A percentile compares a stretch with the other conserved stretches of the same genome.
Evolutionary conservation across 306 rosid genomes (phyloP).

Genomic region (Cicer yamashitae): DNA sequence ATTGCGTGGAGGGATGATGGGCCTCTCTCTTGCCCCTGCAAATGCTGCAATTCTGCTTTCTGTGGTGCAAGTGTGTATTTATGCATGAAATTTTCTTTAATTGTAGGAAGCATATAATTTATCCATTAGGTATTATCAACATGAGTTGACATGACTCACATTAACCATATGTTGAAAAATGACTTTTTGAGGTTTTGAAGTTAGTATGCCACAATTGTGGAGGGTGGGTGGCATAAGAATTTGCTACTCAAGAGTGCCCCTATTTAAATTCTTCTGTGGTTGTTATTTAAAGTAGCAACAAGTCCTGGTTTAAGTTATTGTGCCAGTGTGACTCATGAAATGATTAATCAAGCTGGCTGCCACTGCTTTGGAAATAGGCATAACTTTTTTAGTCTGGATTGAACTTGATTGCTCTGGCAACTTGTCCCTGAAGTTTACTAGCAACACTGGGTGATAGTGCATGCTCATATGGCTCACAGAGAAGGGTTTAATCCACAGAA

Average conservation of each 20-base stretch:
- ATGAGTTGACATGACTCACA: slow-evolving; percentile 17
- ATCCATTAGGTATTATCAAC: slow-evolving; percentile 37
- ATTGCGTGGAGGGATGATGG: slow-evolving; percentile 96
- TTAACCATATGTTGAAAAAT: background rate
- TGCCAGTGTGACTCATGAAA: background rate
- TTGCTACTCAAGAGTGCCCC: slow-evolving; percentile 24
- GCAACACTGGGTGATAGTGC: background rate
- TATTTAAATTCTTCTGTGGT: slow-evolving; percentile 24
- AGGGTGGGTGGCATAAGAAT: slow-evolving; percentile 36
- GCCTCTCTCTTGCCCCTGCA: slow-evolving; percentile 85
- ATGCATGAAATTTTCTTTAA: slow-evolving; percentile 2
- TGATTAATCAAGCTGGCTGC: slow-evolving; percentile 26
- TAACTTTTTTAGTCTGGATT: background rate
- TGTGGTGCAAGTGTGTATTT: slow-evolving; percentile 72
- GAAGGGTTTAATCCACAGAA: slow-evolving; percentile 28
- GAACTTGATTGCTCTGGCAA: slow-evolving; percentile 20
- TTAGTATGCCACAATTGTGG: slow-evolving; percentile 35
- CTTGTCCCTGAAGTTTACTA: slow-evolving; percentile 18
- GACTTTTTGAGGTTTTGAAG: slow-evolving; percentile 24
- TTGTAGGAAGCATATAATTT: slow-evolving; percentile 35
- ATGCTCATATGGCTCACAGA: background rate
- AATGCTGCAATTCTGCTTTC: slow-evolving; percentile 76
- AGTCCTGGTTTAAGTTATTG: slow-evolving; percentile 4
- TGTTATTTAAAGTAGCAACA: slow-evolving; percentile 3
- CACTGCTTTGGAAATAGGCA: slow-evolving; percentile 27